Base-by-base conservation (phyloP, 169 alveolate genomes). In the Miamiensis avidus region DNA sequence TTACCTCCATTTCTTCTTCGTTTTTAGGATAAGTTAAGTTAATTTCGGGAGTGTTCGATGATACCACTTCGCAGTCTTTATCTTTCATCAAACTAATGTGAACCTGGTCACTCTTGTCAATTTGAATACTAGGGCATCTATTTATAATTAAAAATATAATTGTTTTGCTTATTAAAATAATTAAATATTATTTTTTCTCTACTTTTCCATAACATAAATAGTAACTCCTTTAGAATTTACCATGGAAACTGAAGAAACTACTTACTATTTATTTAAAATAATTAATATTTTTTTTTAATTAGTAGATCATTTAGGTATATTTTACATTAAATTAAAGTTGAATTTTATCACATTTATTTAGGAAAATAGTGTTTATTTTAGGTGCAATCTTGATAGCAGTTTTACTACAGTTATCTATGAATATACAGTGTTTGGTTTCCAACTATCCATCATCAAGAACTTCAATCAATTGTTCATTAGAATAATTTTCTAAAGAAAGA, bases 1-100 rank as follows among this genome's bases (percentile, higher is more conserved):
- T n/a, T n/a, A n/a, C n/a, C n/a, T n/a, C 82, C n/a, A 65, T 74
- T 65, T 82, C 87, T 32, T 74, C 87, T 74, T 82, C 87, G 11
- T 30, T 81, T 64, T 82, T 29, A 1, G 34, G n/a, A 75, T 74
- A 82, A 27, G 87, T 82, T 1, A 82, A 25, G 29, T 82, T 82
- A 1, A 82, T 74, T 34, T 82, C 87, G 76, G 34, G 34, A 20
- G 87, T 82, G 64, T 82, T 74, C 20, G 87, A 82, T 26, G 87
- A 82, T 65, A 82, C 74, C 32, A 82, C 64, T 75, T 82, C 76
- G 25, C 87, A 82, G 26, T 31, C 25, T 27, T 32, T 82, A 74
- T 74, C 75, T 31, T 34, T 25, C 29, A 28, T 74, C 25, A 82
- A 82, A 72, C 81, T 74, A 69, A 82, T 74, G 27, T 72, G 82